Base-by-base conservation (phyloP, 345 rosid genomes). In the Hevea brasiliensis region DNA sequence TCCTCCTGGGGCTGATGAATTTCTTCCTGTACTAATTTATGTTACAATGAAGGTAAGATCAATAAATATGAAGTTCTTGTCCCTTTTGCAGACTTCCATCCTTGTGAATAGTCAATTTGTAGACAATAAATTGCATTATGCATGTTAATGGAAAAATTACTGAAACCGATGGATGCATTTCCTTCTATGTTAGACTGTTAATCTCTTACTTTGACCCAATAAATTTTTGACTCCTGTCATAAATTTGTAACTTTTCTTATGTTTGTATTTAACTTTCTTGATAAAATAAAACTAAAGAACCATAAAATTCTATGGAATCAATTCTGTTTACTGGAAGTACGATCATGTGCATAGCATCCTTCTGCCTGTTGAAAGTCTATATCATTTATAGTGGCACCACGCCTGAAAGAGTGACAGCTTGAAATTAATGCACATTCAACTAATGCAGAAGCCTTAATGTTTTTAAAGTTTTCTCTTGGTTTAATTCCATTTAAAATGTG, bases 1-100 rank as follows among this genome's bases (percentile, higher is more conserved):
- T 79, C 89, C 93, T 59, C 96, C 96, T 74, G 99, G 99, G 80
- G 99, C 98, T 4, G 98, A 95, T 75, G 99, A 92, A 70, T 92
- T 95, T 86, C 94, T 95, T 82, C 98, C 98, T 61, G 98, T 90
- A 47, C 84, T 95, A 79, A 92, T 95, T 65, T 95, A 84, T 85
- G 98, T 92, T 74, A 87, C 93, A 7, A 79, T 90, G 62, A 94
- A 91, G 98, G 98, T 92, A 84, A 65, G 74, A 65, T 72, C 37
- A 48, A 26, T 18, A 10, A 27, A 12, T 10, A 32, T 18, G 17
- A 66, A 62, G 9, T 32, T 32, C 17, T 47, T 15, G 35, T 53
- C 42, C 68, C 51, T 65, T 44, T 63, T 23, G 35, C 54, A 15
- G 8, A 53, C 7, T 53, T 40, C 11, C 61, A 32, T 68, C 40